A percentile compares a stretch with the other conserved stretches of the same genome.
phyloP scores from a whole-genome alignment of 768 basidiomycete species.

The Amanita polypyramis region DNA sequence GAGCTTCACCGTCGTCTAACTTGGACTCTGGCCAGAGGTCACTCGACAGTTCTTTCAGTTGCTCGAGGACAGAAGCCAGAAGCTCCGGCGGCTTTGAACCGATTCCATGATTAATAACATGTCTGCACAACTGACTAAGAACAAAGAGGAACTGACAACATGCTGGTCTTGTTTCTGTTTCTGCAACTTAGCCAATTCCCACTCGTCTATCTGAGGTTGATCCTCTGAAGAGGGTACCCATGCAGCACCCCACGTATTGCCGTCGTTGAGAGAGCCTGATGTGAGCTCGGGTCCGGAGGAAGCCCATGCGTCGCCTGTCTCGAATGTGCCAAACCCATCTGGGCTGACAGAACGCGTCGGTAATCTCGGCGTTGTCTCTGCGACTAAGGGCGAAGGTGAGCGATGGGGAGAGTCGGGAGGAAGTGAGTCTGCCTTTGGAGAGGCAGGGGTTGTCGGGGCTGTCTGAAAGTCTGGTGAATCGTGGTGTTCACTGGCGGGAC shows the following conservation, averaged over 20 bases:
- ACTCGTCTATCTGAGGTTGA: slow-evolving; percentile 40
- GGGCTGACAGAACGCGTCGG: slow-evolving; percentile 25
- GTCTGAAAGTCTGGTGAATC: background rate
- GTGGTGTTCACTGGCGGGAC: background rate
- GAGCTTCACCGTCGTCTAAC: slow-evolving; percentile 2
- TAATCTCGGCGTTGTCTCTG: slow-evolving; percentile 8
- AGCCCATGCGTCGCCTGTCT: slow-evolving; percentile 29
- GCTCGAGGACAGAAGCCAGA: slow-evolving; percentile 43
- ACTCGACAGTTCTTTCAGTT: slow-evolving; percentile 39
- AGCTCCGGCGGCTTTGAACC: slow-evolving; percentile 52
- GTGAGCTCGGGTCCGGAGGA: slow-evolving; percentile 18
- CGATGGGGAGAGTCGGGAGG: background rate
- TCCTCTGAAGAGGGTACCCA: slow-evolving; percentile 25
- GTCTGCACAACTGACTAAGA: slow-evolving; percentile 8
- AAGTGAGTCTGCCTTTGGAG: slow-evolving; percentile 3
- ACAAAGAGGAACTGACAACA: slow-evolving; percentile 41
- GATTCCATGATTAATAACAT: slow-evolving; percentile 9
- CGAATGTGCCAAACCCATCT: slow-evolving; percentile 54
- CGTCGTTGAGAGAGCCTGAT: slow-evolving; percentile 13
- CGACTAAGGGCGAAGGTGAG: slow-evolving; percentile 9
- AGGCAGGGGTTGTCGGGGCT: background rate
- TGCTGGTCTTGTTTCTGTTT: slow-evolving; percentile 51
- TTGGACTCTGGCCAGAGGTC: slow-evolving; percentile 40
- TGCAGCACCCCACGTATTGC: slow-evolving; percentile 30
- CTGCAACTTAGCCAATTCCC: slow-evolving; percentile 50